These are phyloP conservation scores for Marasmius tenuissimus DNA, from an alignment of 1,284 basidiomycete species.

Conservation along the genomic window DNA sequence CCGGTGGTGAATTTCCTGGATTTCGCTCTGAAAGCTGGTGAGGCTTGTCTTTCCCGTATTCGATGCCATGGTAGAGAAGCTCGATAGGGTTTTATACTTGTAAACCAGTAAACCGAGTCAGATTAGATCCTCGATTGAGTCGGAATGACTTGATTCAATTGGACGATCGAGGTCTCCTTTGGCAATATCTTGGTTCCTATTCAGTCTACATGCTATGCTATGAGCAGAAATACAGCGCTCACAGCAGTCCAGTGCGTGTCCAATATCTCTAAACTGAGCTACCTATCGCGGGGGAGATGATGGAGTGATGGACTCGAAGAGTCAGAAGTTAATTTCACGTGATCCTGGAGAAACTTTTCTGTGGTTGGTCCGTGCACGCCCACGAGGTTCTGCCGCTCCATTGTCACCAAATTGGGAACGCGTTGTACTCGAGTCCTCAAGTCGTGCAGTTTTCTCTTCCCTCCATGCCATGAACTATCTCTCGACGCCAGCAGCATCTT, in stretches of 20 bases:
- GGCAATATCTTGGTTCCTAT: not conserved
- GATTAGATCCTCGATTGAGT: not conserved
- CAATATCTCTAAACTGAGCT: not conserved
- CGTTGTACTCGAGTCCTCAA: too few relatives aligned
- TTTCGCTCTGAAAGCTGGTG: slow-evolving; percentile 72
- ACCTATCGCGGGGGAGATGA: not conserved
- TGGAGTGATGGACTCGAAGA: not conserved
- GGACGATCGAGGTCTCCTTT: slow-evolving; percentile 1
- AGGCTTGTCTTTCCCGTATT: slow-evolving; percentile 26
- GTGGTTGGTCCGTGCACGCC: not conserved
- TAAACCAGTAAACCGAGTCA: not conserved
- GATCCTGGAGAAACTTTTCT: not conserved
- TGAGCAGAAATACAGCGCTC: not conserved
- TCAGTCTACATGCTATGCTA: not conserved
- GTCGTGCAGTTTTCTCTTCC: not conserved
- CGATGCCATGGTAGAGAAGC: slow-evolving; percentile 40
- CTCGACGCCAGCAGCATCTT: slow-evolving; percentile 7
- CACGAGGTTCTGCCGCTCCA: not conserved
- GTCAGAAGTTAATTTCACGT: not conserved
- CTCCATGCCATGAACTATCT: not conserved
- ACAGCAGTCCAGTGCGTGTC: not conserved
- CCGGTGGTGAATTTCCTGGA: slow-evolving; percentile 67
- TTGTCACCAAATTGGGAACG: too few relatives aligned
- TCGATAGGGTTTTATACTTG: not conserved
- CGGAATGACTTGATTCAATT: not conserved